Evolutionary conservation across 352 stramenopile genomes (phyloP).

Genomic region (Globisporangium okanoganense): DNA sequence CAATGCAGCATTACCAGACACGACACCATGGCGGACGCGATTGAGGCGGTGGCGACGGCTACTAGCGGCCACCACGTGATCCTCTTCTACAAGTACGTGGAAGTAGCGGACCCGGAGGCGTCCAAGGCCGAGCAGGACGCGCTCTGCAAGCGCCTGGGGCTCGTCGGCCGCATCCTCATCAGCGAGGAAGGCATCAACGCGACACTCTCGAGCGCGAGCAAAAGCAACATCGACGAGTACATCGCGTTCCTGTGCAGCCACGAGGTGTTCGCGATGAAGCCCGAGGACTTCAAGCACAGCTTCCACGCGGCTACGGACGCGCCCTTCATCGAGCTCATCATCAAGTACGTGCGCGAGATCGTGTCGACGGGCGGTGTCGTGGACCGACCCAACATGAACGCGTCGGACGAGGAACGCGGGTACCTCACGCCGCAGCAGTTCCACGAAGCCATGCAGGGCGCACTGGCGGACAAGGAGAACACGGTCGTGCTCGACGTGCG

Average conservation of each 20-base stretch:
- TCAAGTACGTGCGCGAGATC: constrained; percentile 81
- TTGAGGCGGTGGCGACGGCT: not conserved
- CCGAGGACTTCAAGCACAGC: constrained; percentile 78
- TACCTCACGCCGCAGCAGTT: constrained; percentile 80
- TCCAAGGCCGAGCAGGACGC: constrained; percentile 44
- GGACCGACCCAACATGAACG: constrained; percentile 46
- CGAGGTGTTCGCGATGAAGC: constrained; percentile 43
- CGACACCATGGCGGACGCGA: constrained; percentile 1
- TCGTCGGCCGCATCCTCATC: constrained; percentile 71
- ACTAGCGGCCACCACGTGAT: constrained; percentile 41
- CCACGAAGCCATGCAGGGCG: constrained; percentile 52
- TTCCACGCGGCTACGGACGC: constrained; percentile 31
- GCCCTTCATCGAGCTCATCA: constrained; percentile 57
- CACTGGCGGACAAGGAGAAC: constrained; percentile 35
- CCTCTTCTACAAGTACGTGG: constrained; percentile 79
- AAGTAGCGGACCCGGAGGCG: constrained; percentile 32
- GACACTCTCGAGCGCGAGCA: constrained; percentile 52
- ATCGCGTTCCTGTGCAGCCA: constrained; percentile 49
- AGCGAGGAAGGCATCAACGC: constrained; percentile 84
- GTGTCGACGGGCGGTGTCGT: constrained; percentile 57
- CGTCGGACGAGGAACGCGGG: constrained; percentile 49
- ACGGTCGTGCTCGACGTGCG: constrained; percentile 60
- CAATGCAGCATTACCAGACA: not conserved
- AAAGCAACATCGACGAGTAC: constrained; percentile 56
- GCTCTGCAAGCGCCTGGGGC: constrained; percentile 46